Conservation (phyloP, 208 protist genomes). For the Trypanosomatidae sp. region DNA sequence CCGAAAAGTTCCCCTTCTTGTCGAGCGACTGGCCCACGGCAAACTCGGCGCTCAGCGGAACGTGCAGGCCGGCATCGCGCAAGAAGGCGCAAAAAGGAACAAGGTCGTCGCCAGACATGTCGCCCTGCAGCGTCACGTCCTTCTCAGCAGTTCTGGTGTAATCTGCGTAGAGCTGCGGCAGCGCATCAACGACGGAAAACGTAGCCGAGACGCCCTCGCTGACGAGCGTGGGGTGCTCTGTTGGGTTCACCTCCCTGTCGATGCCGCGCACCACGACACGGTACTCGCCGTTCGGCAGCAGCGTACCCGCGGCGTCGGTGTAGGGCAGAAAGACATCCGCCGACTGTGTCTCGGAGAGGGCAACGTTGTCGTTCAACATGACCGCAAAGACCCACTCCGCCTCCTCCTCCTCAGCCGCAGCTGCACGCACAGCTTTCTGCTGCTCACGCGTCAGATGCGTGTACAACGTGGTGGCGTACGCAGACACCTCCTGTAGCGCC, state of each 20-base stretch:
- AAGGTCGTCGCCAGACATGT: slow-evolving; percentile 43
- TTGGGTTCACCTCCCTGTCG: slow-evolving; percentile 33
- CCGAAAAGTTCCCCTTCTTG: slow-evolving; percentile 45
- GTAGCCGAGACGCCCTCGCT: slow-evolving; percentile 56
- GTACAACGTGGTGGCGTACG: slow-evolving; percentile 56
- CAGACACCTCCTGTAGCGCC: slow-evolving; percentile 44
- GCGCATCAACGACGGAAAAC: slow-evolving; percentile 66
- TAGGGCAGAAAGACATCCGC: slow-evolving; percentile 73
- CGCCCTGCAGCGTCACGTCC: slow-evolving; percentile 9
- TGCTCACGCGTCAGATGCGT: slow-evolving; percentile 35
- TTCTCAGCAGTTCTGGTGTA: slow-evolving; percentile 31
- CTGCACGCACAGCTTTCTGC: no score
- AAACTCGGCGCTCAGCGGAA: slow-evolving; percentile 77
- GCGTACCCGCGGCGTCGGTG: slow-evolving; percentile 34
- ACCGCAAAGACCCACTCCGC: slow-evolving; percentile 81
- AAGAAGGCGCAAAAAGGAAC: slow-evolving; percentile 69
- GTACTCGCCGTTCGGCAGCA: slow-evolving; percentile 69
- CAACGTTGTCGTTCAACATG: slow-evolving; percentile 77
- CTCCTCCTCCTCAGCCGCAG: neutral
- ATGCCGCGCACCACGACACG: slow-evolving; percentile 74
- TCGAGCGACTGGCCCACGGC: slow-evolving; percentile 71
- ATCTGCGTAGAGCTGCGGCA: slow-evolving; percentile 63
- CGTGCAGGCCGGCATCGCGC: slow-evolving; percentile 67
- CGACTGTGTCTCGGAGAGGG: slow-evolving; percentile 46
- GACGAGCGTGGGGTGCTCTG: slow-evolving; percentile 36